A percentile compares a stretch with the other conserved stretches of the same genome.
phyloP scores from a whole-genome alignment of 805 yeast genomes.

The Kodamaea hsintzibuensis region DNA sequence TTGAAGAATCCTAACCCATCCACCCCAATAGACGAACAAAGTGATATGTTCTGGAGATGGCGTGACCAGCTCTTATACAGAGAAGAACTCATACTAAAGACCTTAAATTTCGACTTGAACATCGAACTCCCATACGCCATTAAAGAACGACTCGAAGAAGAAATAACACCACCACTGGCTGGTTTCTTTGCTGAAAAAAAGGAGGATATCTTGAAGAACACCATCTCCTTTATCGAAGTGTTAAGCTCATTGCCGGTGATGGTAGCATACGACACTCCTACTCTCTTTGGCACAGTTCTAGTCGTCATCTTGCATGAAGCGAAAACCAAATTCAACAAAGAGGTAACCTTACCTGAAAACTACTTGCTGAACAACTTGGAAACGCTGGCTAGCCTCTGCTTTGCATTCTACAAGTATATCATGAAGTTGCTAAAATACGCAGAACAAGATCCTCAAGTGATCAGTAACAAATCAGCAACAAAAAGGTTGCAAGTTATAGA shows the following conservation, averaged over 20 bases:
- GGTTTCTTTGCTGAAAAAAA: slow-evolving; percentile 7
- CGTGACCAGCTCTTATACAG: slow-evolving; percentile 44
- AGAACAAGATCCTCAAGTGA: slow-evolving; percentile 20
- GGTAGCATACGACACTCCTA: slow-evolving; percentile 33
- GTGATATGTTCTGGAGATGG: slow-evolving; percentile 45
- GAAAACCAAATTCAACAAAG: slow-evolving; percentile 15
- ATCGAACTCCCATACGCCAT: slow-evolving; percentile 40
- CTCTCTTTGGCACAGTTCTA: slow-evolving; percentile 33
- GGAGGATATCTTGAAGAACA: slow-evolving; percentile 27
- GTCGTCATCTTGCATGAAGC: slow-evolving; percentile 26
- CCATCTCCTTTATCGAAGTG: slow-evolving; percentile 37
- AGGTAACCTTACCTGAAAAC: slow-evolving; percentile 20
- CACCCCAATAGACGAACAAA: slow-evolving; percentile 38
- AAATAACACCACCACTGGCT: slow-evolving; percentile 2
- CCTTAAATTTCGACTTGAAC: slow-evolving; percentile 41
- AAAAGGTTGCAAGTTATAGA: slow-evolving; percentile 20
- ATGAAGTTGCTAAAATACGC: slow-evolving; percentile 22
- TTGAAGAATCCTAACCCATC: slow-evolving; percentile 31
- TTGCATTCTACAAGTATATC: slow-evolving; percentile 28
- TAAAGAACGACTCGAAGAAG: slow-evolving; percentile 25
- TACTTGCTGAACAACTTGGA: slow-evolving; percentile 18
- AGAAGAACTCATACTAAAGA: slow-evolving; percentile 41
- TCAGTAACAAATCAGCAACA: slow-evolving; percentile 25
- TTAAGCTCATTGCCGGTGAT: slow-evolving; percentile 40
- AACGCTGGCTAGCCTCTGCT: slow-evolving; percentile 18